Conservation (phyloP, 1,284 basidiomycete genomes). For the Blastosporella zonata region DNA sequence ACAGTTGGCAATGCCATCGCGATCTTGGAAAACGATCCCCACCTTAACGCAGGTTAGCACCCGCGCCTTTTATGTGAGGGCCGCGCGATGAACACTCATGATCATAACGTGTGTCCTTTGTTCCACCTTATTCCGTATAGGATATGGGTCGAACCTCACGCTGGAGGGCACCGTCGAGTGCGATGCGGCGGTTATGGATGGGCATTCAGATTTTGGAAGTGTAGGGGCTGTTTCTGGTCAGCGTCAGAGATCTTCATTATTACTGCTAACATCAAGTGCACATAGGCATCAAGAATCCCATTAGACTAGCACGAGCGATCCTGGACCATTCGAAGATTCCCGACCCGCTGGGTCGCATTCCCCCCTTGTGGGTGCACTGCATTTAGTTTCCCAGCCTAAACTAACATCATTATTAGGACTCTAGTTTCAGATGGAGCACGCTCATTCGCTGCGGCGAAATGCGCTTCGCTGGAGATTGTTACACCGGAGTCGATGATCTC, state of each 20-base stretch:
- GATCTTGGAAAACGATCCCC: conserved; percentile 56
- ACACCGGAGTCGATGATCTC: conserved; percentile 44
- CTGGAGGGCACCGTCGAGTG: conserved; percentile 69
- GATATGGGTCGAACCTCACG: conserved; percentile 74
- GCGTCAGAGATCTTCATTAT: background rate
- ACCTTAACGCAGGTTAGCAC: conserved; percentile 61
- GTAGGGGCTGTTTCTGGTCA: conserved; percentile 66
- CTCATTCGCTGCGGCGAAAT: conserved; percentile 38
- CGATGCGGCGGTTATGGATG: conserved; percentile 73
- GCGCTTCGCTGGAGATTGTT: conserved; percentile 31
- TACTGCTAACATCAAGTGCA: background rate
- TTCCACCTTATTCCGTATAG: conserved; percentile 30
- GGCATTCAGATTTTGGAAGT: conserved; percentile 55
- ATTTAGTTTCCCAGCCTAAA: background rate
- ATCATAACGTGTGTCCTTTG: background rate
- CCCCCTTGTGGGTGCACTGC: conserved; percentile 51
- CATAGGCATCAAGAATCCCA: conserved; percentile 65
- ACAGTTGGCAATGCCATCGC: conserved; percentile 51
- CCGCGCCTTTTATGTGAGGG: conserved; percentile 2
- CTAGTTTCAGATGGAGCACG: conserved; percentile 47
- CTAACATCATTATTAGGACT: conserved; percentile 23
- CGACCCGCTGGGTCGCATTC: conserved; percentile 60
- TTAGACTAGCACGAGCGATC: conserved; percentile 52
- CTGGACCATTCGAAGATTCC: conserved; percentile 48
- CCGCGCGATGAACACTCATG: background rate